phyloP scores from a whole-genome alignment of 177 flowering plant species.

The Tripterygium wilfordii region DNA sequence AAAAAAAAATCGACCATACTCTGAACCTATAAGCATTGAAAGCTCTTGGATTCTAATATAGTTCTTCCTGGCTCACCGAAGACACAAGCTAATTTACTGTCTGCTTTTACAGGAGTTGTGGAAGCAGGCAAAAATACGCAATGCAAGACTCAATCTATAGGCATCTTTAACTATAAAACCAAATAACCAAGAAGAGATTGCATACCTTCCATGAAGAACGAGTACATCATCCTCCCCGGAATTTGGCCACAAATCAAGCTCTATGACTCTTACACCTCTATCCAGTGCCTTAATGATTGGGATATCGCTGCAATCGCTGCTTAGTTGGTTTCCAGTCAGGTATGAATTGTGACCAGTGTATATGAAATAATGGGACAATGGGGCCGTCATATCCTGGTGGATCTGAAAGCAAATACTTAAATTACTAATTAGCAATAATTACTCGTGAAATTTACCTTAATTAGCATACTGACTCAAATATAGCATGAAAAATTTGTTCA shows the following conservation, averaged over 20 bases:
- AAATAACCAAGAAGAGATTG: neutral
- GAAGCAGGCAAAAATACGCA: neutral
- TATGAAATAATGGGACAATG: slow-evolving; percentile 61
- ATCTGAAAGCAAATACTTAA: slow-evolving; percentile 49
- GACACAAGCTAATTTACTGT: too few relatives aligned
- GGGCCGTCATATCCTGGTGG: slow-evolving; percentile 56
- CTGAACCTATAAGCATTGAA: too few relatives aligned
- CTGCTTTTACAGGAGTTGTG: too few relatives aligned
- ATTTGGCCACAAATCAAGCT: slow-evolving; percentile 70
- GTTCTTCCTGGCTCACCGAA: too few relatives aligned
- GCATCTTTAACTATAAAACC: too few relatives aligned
- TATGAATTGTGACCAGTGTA: slow-evolving; percentile 68
- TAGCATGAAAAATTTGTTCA: too few relatives aligned
- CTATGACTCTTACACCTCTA: slow-evolving; percentile 56
- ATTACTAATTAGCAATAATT: too few relatives aligned
- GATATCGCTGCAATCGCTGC: slow-evolving; percentile 51
- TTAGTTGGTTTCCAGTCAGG: slow-evolving; percentile 63
- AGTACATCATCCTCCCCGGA: slow-evolving; percentile 35
- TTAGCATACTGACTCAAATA: too few relatives aligned
- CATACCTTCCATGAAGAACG: slow-evolving; percentile 64
- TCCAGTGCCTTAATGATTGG: slow-evolving; percentile 54
- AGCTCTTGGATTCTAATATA: too few relatives aligned
- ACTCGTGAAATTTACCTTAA: too few relatives aligned
- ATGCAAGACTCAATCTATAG: too few relatives aligned
- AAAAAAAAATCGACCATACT: too few relatives aligned